Percentiles rank a stretch among this genome's conserved stretches.
Evolutionary conservation across 306 rosid genomes (phyloP).

Genomic region (Malus sieversii): DNA sequence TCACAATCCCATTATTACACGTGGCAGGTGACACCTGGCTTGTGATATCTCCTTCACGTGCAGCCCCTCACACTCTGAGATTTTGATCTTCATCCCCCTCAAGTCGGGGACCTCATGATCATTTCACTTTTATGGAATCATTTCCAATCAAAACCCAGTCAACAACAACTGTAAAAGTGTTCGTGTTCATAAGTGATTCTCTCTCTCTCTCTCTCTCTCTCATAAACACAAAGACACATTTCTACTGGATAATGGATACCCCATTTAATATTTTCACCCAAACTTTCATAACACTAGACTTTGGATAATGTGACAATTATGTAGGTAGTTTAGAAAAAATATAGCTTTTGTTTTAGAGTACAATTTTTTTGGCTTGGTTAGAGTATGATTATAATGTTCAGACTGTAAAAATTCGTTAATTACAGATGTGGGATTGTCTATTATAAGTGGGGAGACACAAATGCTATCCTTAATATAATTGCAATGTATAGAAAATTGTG

Average conservation of each 20-base stretch:
- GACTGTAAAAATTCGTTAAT: no score
- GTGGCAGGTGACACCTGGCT: not conserved
- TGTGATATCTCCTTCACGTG: slow-evolving; percentile 24
- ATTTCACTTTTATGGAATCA: slow-evolving; percentile 1
- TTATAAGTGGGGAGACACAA: no score
- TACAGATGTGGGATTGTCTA: no score
- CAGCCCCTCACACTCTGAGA: not conserved
- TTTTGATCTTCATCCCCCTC: not conserved
- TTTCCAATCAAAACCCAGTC: not conserved
- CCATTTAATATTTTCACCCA: no score
- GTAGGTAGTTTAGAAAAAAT: not conserved
- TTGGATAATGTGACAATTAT: not conserved
- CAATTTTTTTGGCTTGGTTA: not conserved
- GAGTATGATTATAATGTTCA: no score
- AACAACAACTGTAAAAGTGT: no score
- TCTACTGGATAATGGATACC: no score
- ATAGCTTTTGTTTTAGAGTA: not conserved
- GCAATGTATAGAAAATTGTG: no score
- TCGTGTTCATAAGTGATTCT: not conserved
- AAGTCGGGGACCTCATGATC: slow-evolving; percentile 22
- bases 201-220: not conserved
- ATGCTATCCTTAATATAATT: no score
- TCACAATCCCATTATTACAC: slow-evolving; percentile 8
- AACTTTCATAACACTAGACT: no score
- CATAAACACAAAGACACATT: not conserved